phyloP scores from a whole-genome alignment of 1,139 yeast species.

The Taphrina populina region DNA sequence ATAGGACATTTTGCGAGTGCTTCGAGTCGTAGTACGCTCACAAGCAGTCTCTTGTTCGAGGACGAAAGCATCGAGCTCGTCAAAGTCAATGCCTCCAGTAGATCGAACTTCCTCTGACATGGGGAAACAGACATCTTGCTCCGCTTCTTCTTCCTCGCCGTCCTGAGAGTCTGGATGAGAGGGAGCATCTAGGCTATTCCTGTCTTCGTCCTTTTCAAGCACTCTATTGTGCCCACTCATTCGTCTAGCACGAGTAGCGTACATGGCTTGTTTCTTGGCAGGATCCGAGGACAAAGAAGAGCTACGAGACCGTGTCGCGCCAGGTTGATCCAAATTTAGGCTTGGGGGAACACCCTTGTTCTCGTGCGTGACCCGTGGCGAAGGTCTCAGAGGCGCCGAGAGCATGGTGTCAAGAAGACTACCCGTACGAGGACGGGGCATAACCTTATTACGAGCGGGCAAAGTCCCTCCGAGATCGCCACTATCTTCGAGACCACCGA shows the following conservation, averaged over 20 bases:
- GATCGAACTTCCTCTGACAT: conserved; percentile 63
- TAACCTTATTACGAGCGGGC: neutral
- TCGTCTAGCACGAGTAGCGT: conserved; percentile 14
- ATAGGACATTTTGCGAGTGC: conserved; percentile 17
- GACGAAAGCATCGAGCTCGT: conserved; percentile 47
- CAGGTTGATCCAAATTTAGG: conserved; percentile 9
- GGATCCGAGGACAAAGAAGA: conserved; percentile 5
- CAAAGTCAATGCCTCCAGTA: conserved; percentile 46
- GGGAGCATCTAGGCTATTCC: conserved; percentile 25
- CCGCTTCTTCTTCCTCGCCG: conserved; percentile 57
- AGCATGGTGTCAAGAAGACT: conserved; percentile 24
- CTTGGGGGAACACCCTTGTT: conserved; percentile 22
- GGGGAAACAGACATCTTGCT: conserved; percentile 97
- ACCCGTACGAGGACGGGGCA: conserved; percentile 25
- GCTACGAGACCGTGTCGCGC: neutral
- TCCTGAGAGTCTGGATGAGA: conserved; percentile 29
- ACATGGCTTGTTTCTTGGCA: conserved; percentile 13
- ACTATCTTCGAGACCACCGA: conserved; percentile 26
- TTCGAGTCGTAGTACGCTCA: conserved; percentile 29
- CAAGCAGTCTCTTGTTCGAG: conserved; percentile 38
- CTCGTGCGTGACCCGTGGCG: conserved; percentile 24
- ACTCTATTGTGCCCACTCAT: conserved; percentile 11
- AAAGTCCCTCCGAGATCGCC: conserved; percentile 14
- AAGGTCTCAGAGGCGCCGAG: conserved; percentile 19
- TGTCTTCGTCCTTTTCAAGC: conserved; percentile 16